These are phyloP conservation scores for Endotrypanum monterogeii DNA, from an alignment of 208 protist genomes.

Conservation along the genomic window DNA sequence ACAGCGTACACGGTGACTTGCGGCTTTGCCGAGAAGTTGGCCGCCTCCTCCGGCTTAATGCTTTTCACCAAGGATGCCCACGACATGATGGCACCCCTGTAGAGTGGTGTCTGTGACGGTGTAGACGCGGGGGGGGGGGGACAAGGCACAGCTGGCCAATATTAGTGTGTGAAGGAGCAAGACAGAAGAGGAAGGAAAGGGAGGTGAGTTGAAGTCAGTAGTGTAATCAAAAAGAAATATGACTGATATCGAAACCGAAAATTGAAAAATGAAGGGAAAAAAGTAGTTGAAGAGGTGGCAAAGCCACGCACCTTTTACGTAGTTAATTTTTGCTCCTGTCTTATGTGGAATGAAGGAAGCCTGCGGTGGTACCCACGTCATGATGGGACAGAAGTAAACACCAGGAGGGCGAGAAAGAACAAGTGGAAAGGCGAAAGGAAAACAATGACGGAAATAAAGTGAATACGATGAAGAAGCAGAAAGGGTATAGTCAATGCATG, in stretches of 20 bases:
- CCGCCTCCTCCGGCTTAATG: slow-evolving; percentile 38
- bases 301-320: no score
- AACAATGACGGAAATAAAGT: neutral
- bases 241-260: neutral
- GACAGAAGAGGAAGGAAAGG: neutral
- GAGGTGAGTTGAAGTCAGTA: neutral
- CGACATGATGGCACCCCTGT: slow-evolving; percentile 44
- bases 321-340: neutral
- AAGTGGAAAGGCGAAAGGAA: neutral
- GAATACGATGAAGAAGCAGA: no score
- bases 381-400: neutral
- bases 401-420: neutral
- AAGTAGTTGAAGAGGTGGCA: no score
- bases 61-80: slow-evolving; percentile 64
- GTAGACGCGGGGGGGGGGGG: neutral
- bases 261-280: neutral
- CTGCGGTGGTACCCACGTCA: neutral
- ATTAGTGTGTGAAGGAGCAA: neutral
- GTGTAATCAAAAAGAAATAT: neutral
- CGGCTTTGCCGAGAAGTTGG: slow-evolving; percentile 30
- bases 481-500: neutral
- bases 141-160: neutral
- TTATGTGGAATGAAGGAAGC: neutral
- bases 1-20: slow-evolving; percentile 36
- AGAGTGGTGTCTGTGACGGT: neutral